Evolutionary conservation across 805 yeast genomes (phyloP).

Genomic region (Teunomyces lycoperdinae): DNA sequence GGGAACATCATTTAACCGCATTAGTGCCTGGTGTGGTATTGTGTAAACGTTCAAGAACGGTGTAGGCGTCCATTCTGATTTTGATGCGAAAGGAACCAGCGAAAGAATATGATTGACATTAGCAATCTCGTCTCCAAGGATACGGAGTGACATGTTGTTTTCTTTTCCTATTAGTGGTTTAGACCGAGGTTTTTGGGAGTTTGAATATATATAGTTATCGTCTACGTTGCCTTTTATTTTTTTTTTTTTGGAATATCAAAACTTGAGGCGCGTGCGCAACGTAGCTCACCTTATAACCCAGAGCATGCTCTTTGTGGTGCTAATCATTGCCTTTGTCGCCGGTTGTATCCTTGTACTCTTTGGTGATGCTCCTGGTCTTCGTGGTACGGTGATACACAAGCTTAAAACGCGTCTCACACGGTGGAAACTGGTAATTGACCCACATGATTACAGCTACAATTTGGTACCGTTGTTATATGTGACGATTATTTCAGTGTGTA

Average conservation of each 20-base stretch:
- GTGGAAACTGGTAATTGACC: slow-evolving; percentile 17
- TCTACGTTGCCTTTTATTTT: neutral
- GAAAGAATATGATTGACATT: slow-evolving; percentile 25
- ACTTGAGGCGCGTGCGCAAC: neutral
- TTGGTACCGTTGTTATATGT: slow-evolving; percentile 43
- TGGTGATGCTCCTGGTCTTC: slow-evolving; percentile 46
- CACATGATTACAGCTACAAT: slow-evolving; percentile 33
- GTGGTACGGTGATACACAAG: slow-evolving; percentile 33
- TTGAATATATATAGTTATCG: neutral
- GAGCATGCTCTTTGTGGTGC: neutral
- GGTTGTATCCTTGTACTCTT: slow-evolving; percentile 36
- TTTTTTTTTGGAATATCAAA: neutral
- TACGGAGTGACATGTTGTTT: neutral
- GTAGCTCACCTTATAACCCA: neutral
- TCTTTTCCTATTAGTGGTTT: neutral
- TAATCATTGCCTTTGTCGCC: slow-evolving; percentile 8
- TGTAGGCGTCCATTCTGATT: slow-evolving; percentile 10
- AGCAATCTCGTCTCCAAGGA: slow-evolving; percentile 24
- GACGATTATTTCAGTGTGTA: slow-evolving; percentile 31
- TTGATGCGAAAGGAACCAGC: slow-evolving; percentile 33
- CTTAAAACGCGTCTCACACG: slow-evolving; percentile 12
- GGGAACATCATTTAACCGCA: slow-evolving; percentile 20
- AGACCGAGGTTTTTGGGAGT: neutral
- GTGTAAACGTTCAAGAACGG: slow-evolving; percentile 32
- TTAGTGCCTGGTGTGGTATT: slow-evolving; percentile 15